A percentile compares a stretch with the other conserved stretches of the same genome.
phyloP scores from a whole-genome alignment of 768 basidiomycete genomes.

The Mycena alexandri region DNA sequence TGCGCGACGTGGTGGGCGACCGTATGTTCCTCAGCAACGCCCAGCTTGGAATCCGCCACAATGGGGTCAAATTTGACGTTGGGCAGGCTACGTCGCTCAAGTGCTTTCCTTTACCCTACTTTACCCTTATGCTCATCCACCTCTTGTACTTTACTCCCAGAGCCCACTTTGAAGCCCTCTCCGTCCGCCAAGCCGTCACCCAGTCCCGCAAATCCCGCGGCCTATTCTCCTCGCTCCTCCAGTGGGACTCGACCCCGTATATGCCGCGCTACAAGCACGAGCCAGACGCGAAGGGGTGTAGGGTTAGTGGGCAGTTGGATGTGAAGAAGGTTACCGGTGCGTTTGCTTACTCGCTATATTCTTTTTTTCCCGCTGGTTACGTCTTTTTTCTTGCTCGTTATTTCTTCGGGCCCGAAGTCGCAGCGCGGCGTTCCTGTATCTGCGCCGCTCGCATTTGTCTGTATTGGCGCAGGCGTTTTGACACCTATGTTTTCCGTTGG shows the following conservation, averaged over 20 bases:
- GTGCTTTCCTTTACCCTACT: constrained; percentile 49
- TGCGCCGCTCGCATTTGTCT: too few species aligned
- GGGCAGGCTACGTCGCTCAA: constrained; percentile 83
- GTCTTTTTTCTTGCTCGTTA: too few species aligned
- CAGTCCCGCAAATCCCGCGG: constrained; percentile 85
- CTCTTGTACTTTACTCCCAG: too few species aligned
- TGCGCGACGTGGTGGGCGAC: constrained; percentile 94
- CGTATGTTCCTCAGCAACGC: constrained; percentile 75
- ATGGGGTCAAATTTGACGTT: constrained; percentile 88
- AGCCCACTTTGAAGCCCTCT: too few species aligned
- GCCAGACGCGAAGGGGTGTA: constrained; percentile 80
- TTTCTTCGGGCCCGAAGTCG: too few species aligned
- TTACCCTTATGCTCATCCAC: too few species aligned
- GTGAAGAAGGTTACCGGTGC: too few species aligned
- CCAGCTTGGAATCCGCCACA: constrained; percentile 77
- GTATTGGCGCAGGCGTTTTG: too few species aligned
- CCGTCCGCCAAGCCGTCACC: constrained; percentile 74
- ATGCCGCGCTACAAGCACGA: constrained; percentile 81
- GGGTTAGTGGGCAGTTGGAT: constrained; percentile 84
- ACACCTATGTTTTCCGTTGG: too few species aligned
- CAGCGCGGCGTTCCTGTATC: too few species aligned
- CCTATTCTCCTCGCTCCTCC: constrained; percentile 70
- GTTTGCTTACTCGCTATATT: too few species aligned
- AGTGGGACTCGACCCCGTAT: constrained; percentile 60
- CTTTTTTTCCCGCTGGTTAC: too few species aligned